These are phyloP conservation scores for Eremomyces bilateralis DNA, from an alignment of 495 filamentous ascomycete species.

Conservation along the genomic window DNA sequence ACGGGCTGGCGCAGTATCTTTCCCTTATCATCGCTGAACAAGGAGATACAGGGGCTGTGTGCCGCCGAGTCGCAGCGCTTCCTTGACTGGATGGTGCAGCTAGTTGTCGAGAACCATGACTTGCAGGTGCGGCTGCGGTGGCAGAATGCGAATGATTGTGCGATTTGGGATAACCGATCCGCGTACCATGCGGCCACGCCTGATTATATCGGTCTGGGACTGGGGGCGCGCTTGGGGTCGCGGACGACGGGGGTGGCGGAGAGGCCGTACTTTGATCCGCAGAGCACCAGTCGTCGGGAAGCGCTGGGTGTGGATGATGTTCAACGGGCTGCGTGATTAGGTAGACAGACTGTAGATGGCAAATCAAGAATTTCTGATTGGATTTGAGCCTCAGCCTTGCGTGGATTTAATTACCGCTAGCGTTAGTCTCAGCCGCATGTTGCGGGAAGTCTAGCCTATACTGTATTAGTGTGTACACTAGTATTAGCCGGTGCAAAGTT, in stretches of 20 bases:
- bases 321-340: too few relatives aligned
- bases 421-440: too few relatives aligned
- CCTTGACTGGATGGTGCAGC: slow-evolving; percentile 32
- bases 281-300: not conserved
- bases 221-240: slow-evolving; percentile 37
- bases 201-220: too few relatives aligned
- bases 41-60: slow-evolving; percentile 40
- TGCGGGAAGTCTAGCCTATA: too few relatives aligned
- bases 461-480: too few relatives aligned
- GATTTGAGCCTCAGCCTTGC: too few relatives aligned
- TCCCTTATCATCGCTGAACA: slow-evolving; percentile 37
- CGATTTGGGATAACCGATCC: slow-evolving; percentile 58
- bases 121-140: slow-evolving; percentile 44
- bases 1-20: slow-evolving; percentile 57
- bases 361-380: too few relatives aligned
- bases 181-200: slow-evolving; percentile 48
- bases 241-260: slow-evolving; percentile 15
- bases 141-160: slow-evolving; percentile 16
- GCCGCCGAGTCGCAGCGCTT: slow-evolving; percentile 38
- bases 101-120: slow-evolving; percentile 56
- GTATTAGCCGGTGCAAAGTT: too few relatives aligned
- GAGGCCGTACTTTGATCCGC: slow-evolving; percentile 32
- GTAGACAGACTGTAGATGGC: too few relatives aligned
- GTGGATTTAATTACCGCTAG: too few relatives aligned
- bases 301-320: too few relatives aligned